Base-by-base conservation (phyloP, 2,329 filamentous ascomycete genomes). In the Verticillium albo-atrum region DNA sequence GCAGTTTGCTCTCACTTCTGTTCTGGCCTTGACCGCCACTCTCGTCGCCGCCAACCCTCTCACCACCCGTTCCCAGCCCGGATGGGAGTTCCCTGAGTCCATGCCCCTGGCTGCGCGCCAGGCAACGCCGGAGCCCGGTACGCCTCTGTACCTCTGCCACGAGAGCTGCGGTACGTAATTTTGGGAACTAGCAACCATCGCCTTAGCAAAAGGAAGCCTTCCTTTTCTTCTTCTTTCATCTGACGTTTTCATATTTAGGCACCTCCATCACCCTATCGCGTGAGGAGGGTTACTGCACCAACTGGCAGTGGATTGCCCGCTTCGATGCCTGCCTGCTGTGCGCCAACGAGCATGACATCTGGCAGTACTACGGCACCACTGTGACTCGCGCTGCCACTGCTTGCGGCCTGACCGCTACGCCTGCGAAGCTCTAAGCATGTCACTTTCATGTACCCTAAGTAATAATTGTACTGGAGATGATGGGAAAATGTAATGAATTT, bases 141-240 rank as follows among this genome's bases (percentile, higher is more conserved):
- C 74, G 5, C 72, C 77, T 5, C 62, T 70, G 6, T 81, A 77
- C 65, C 70, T 80, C 50, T 83, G 81, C 68, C 80, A 82, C 63
- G 74, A 76, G 64, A 76, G 77, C 68, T 82, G 80, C 70, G 79
- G 80, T 81, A 70, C 61, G 75, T 69, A n/a, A n/a, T n/a, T 47
- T 20, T 27, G 4, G 14, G 50, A 6, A 6, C 50, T 7, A 27
- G 3, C 1, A 6, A 23, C 26, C 7, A 23, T 10, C 4, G 3
- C 9, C 2, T 37, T 2, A 12, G 28, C 3, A 25, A 26, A 34
- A 4, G n/a, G 10, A 17, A 15, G 3, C 42, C 14, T 2, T 1
- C 12, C 35, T 23, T 10, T 4, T 14, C 30, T 2, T 32, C 14
- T 3, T 14, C 14, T 4, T 6, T 14, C 9, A 23, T 23, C 37